Evolutionary conservation across 2,329 filamentous ascomycete species (phyloP).

Genomic region (Fusarium sacchari): DNA sequence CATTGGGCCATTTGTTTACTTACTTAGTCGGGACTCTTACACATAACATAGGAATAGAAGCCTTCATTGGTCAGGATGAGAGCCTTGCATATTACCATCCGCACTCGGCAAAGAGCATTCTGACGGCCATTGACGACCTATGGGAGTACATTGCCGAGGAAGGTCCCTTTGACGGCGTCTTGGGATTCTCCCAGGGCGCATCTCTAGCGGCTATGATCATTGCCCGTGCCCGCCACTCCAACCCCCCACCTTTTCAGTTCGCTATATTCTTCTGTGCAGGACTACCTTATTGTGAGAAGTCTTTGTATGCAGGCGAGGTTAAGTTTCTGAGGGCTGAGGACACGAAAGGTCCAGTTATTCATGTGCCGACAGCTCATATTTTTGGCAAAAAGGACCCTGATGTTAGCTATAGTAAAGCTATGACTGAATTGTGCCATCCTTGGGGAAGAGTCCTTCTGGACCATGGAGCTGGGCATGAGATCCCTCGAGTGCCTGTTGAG

Average conservation of each 20-base stretch:
- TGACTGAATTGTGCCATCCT: background rate
- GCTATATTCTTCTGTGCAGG: slow-evolving; percentile 5
- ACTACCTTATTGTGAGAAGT: background rate
- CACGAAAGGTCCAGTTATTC: background rate
- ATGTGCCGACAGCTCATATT: background rate
- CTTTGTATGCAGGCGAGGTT: background rate
- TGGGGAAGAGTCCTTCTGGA: slow-evolving; percentile 1
- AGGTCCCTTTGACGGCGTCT: background rate
- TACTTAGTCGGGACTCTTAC: background rate
- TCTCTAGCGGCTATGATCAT: background rate
- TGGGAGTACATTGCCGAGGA: background rate
- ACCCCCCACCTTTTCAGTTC: slow-evolving; percentile 1
- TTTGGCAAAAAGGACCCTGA: slow-evolving; percentile 1
- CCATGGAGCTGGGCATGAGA: slow-evolving; percentile 5
- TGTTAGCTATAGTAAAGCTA: background rate
- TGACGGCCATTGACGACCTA: background rate
- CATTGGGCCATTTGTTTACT: background rate
- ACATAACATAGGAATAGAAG: background rate
- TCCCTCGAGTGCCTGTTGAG: background rate
- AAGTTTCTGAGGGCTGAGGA: background rate
- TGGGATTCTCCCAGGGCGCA: background rate
- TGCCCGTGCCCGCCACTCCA: background rate
- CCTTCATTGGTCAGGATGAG: background rate
- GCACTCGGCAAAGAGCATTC: background rate
- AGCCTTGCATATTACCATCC: background rate